phyloP scores from a whole-genome alignment of 495 filamentous ascomycete genomes.

The Penicillium waksmanii region DNA sequence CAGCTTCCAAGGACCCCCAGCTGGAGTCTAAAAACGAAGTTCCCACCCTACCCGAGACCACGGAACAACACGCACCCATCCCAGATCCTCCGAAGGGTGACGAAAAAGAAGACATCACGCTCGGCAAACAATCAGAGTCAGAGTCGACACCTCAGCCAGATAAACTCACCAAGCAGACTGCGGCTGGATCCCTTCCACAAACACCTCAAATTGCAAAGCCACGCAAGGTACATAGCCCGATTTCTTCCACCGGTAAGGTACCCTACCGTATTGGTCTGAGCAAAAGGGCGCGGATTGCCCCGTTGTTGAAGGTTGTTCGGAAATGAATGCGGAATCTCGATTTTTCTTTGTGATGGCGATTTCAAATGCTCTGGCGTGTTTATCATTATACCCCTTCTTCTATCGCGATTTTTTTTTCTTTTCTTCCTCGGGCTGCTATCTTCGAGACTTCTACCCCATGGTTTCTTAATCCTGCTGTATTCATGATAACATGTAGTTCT shows the following conservation, averaged over 20 bases:
- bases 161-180: not conserved
- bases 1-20: conserved; percentile 4
- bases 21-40: not conserved
- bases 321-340: conserved; percentile 44
- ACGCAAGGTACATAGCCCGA: conserved; percentile 50
- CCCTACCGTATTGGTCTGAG: conserved; percentile 70
- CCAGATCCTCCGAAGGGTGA: not conserved
- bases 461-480: not conserved
- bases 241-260: conserved; percentile 56
- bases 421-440: too few species aligned
- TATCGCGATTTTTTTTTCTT: not conserved
- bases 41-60: not conserved
- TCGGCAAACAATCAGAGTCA: not conserved
- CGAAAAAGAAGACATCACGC: not conserved
- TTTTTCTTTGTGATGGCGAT: not conserved
- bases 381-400: conserved; percentile 1
- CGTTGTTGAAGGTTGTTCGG: conserved; percentile 65
- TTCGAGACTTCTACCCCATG: not conserved
- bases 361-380: not conserved
- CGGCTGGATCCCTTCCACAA: conserved; percentile 13
- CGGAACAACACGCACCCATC: not conserved
- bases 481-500: not conserved
- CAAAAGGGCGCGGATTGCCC: conserved; percentile 64
- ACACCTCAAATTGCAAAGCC: conserved; percentile 25
- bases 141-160: not conserved